These are phyloP conservation scores for Alternaria atra DNA, from an alignment of 2,329 filamentous ascomycete genomes.

Conservation along the genomic window DNA sequence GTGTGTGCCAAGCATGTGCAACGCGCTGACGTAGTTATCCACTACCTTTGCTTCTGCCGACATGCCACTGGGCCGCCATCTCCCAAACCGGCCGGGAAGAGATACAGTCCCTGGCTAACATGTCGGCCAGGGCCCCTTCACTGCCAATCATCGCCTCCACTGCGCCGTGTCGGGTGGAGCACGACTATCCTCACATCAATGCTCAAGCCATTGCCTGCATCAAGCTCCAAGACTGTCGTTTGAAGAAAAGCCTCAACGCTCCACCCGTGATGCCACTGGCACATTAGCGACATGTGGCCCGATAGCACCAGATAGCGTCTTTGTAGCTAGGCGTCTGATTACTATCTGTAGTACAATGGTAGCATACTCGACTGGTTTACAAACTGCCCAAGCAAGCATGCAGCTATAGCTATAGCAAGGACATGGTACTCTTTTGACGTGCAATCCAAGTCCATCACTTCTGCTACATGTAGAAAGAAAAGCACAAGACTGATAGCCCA, in stretches of 20 bases:
- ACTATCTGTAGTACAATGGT: neutral
- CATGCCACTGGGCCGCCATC: conserved; percentile 17
- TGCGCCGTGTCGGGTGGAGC: conserved; percentile 24
- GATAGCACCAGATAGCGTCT: conserved; percentile 10
- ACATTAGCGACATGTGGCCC: conserved; percentile 22
- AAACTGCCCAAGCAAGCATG: neutral
- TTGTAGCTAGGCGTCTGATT: neutral
- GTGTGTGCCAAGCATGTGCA: conserved; percentile 20
- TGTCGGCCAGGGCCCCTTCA: conserved; percentile 13
- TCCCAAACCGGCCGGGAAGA: conserved; percentile 26
- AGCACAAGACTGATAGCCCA: conserved; percentile 4
- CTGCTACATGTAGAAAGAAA: conserved; percentile 3
- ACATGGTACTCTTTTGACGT: neutral
- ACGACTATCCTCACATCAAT: conserved; percentile 24
- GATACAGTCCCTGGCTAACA: conserved; percentile 31
- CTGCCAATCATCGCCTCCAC: conserved; percentile 28
- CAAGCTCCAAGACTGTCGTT: conserved; percentile 26
- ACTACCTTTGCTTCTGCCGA: conserved; percentile 17
- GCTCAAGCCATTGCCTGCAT: conserved; percentile 28
- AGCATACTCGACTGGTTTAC: neutral
- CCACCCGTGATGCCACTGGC: conserved; percentile 23
- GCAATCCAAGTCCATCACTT: neutral
- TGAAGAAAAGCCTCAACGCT: conserved; percentile 35
- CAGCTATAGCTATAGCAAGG: neutral
- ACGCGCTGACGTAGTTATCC: conserved; percentile 38